Conservation (phyloP, 768 basidiomycete species). For the Pleurotus platypus region DNA sequence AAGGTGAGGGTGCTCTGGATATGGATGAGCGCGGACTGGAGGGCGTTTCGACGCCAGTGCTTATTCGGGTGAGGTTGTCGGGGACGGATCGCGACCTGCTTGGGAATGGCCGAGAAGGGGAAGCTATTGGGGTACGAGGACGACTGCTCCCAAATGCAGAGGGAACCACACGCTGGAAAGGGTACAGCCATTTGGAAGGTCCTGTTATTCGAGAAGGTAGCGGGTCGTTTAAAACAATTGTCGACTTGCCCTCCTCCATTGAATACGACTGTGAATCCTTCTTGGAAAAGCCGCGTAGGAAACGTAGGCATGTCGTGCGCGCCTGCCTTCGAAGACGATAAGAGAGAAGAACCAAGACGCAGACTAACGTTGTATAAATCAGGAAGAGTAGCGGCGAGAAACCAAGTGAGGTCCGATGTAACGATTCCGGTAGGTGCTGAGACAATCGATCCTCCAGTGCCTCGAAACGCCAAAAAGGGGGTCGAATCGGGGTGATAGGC, state of each 20-base stretch:
- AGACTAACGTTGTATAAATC: slow-evolving; percentile 45
- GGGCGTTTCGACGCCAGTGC: slow-evolving; percentile 25
- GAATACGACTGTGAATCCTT: slow-evolving; percentile 33
- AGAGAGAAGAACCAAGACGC: slow-evolving; percentile 37
- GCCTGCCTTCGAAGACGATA: slow-evolving; percentile 61
- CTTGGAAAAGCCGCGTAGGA: slow-evolving; percentile 12
- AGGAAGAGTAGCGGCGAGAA: slow-evolving; percentile 68
- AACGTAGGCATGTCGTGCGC: slow-evolving; percentile 42
- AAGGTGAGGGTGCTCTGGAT: slow-evolving; percentile 47
- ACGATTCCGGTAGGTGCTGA: slow-evolving; percentile 61
- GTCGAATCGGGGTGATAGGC: slow-evolving; percentile 62
- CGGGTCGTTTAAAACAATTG: slow-evolving; percentile 14
- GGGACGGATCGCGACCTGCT: slow-evolving; percentile 34
- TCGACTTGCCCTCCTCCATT: slow-evolving; percentile 49
- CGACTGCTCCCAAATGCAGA: slow-evolving; percentile 20
- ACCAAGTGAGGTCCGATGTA: slow-evolving; percentile 63
- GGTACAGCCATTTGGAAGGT: slow-evolving; percentile 26
- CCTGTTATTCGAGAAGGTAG: slow-evolving; percentile 27
- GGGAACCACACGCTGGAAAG: slow-evolving; percentile 26
- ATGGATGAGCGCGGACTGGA: slow-evolving; percentile 35
- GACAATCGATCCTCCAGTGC: slow-evolving; percentile 61
- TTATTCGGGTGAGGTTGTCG: slow-evolving; percentile 16
- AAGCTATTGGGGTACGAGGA: slow-evolving; percentile 18
- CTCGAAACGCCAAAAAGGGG: slow-evolving; percentile 55
- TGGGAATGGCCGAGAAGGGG: slow-evolving; percentile 28